Percentiles rank a stretch among this genome's conserved stretches.
These are phyloP conservation scores for Clavispora phyllophila DNA, from an alignment of 805 yeast species.

Conservation along the genomic window DNA sequence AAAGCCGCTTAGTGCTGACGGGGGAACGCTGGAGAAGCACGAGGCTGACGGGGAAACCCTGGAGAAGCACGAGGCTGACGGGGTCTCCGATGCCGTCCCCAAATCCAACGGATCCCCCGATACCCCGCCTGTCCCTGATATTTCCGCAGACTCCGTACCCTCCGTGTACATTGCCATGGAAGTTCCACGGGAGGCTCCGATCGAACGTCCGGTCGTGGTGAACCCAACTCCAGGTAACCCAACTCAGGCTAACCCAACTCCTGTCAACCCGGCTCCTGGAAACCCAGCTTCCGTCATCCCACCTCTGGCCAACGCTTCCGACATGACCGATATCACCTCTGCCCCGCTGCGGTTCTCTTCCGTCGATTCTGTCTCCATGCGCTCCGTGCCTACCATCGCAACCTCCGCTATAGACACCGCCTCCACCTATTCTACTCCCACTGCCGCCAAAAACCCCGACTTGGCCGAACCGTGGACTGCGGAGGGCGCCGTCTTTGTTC, in stretches of 20 bases:
- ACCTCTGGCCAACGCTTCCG: no score
- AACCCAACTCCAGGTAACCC: no score
- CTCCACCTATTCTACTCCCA: not conserved
- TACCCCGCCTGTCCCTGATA: not conserved
- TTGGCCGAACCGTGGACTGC: not conserved
- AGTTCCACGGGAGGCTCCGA: not conserved
- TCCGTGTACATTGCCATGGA: not conserved
- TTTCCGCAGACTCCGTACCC: not conserved
- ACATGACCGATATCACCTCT: not conserved
- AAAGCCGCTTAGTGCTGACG: no score
- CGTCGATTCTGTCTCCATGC: not conserved
- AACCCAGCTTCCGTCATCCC: no score
- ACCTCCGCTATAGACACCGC: not conserved
- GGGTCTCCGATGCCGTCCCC: no score
- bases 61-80: no score
- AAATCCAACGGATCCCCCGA: no score
- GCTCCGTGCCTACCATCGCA: not conserved
- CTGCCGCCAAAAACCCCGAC: not conserved
- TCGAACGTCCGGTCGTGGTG: not conserved
- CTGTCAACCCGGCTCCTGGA: no score
- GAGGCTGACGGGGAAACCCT: no score
- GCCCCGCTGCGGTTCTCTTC: not conserved
- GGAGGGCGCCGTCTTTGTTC: conserved; percentile 3
- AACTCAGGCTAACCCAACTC: no score
- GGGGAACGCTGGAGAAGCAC: no score